Conservation (phyloP, 1,139 yeast genomes). For the Hyphopichia khmerensis region DNA sequence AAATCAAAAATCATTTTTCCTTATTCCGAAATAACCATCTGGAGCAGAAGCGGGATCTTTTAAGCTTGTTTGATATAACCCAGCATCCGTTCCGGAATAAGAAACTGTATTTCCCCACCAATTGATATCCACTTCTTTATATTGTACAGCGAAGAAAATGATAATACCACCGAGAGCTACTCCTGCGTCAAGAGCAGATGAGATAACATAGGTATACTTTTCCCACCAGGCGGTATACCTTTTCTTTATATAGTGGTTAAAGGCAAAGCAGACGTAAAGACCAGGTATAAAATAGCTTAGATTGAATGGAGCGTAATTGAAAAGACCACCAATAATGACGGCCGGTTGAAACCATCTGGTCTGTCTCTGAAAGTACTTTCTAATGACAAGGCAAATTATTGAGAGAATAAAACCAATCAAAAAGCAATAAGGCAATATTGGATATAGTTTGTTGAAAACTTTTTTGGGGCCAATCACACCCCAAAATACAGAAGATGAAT, state of each 20-base stretch:
- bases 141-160: conserved; percentile 54
- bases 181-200: conserved; percentile 57
- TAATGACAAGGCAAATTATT: conserved; percentile 14
- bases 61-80: conserved; percentile 22
- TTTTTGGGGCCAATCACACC: conserved; percentile 61
- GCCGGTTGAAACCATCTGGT: conserved; percentile 37
- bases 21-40: conserved; percentile 49
- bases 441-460: conserved; percentile 48
- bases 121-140: conserved; percentile 29
- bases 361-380: neutral
- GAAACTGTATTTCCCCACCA: conserved; percentile 63
- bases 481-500: conserved; percentile 56
- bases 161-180: conserved; percentile 50
- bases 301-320: conserved; percentile 44
- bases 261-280: conserved; percentile 34
- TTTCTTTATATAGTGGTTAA: conserved; percentile 46
- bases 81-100: conserved; percentile 43
- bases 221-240: conserved; percentile 53
- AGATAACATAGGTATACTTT: conserved; percentile 53
- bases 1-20: conserved; percentile 8
- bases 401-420: conserved; percentile 49
- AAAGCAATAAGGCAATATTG: conserved; percentile 48
- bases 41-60: conserved; percentile 24
- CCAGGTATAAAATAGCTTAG: conserved; percentile 47
- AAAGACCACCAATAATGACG: conserved; percentile 35